Evolutionary conservation across 139 green algal species (phyloP).

Genomic region (Pycnococcus provasolii): DNA sequence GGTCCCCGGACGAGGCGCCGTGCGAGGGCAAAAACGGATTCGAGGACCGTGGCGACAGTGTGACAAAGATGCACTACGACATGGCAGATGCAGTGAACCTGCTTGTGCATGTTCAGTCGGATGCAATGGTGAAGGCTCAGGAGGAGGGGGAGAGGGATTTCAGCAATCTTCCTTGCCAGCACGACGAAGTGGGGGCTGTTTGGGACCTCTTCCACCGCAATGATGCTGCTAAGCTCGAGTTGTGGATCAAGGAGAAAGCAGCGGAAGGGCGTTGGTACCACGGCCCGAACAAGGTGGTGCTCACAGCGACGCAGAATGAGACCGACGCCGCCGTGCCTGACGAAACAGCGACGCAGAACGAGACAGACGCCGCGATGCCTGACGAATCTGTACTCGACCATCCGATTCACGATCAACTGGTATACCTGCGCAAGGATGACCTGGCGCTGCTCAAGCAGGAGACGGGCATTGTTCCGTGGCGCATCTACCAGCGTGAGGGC

Average conservation of each 20-base stretch:
- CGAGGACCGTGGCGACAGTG: constrained; percentile 37
- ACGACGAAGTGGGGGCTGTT: constrained; percentile 47
- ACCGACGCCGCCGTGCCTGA: too few species aligned
- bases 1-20: constrained; percentile 35
- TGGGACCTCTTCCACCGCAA: constrained; percentile 70
- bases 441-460: constrained; percentile 25
- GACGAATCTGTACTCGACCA: constrained; percentile 6
- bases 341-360: too few species aligned
- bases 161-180: too few species aligned
- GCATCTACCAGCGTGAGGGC: constrained; percentile 59
- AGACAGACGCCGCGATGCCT: too few species aligned
- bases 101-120: constrained; percentile 24
- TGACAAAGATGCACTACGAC: constrained; percentile 84
- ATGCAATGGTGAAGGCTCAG: background rate
- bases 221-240: constrained; percentile 28
- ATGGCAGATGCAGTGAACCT: constrained; percentile 64
- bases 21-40: too few species aligned
- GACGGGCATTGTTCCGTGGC: constrained; percentile 46
- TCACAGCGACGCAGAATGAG: too few species aligned
- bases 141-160: background rate
- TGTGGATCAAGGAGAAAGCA: constrained; percentile 6
- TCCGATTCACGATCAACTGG: constrained; percentile 31
- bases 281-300: too few species aligned
- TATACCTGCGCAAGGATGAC: constrained; percentile 27
- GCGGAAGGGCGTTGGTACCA: background rate